A percentile compares a stretch with the other conserved stretches of the same genome.
phyloP scores from a whole-genome alignment of 2,329 filamentous ascomycete genomes.

The Trichoderma oligosporum region DNA sequence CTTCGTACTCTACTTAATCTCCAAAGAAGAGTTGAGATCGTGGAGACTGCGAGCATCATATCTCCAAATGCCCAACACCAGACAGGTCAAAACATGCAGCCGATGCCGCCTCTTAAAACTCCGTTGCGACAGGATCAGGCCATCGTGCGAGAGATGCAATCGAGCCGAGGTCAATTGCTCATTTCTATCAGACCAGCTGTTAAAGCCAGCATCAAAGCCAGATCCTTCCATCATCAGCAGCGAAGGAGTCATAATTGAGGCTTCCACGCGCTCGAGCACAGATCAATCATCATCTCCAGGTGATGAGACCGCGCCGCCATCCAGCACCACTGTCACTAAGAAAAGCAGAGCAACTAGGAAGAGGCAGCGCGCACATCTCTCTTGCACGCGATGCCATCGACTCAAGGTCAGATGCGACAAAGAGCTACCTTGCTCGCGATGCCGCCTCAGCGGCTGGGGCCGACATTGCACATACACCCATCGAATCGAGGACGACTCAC shows the following conservation, averaged over 20 bases:
- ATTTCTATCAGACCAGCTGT: background rate
- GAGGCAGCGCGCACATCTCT: slow-evolving; percentile 5
- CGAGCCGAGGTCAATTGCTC: background rate
- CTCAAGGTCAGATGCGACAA: slow-evolving; percentile 7
- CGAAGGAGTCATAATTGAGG: background rate
- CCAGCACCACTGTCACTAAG: background rate
- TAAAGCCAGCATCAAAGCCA: background rate
- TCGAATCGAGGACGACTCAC: background rate
- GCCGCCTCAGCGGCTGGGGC: background rate
- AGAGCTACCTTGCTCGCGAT: slow-evolving; percentile 3
- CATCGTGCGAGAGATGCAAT: background rate
- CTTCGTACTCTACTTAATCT: background rate
- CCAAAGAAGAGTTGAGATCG: background rate
- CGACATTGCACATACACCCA: slow-evolving; percentile 2
- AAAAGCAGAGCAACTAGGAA: background rate
- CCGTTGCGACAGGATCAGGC: slow-evolving; percentile 4
- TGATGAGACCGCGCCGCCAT: background rate
- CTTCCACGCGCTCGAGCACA: background rate
- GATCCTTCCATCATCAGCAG: background rate
- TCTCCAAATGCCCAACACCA: background rate
- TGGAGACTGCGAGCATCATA: too few relatives aligned
- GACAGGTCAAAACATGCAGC: background rate
- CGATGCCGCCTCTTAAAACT: slow-evolving; percentile 6
- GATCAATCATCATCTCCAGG: background rate
- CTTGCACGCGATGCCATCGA: slow-evolving; percentile 7